A percentile compares a stretch with the other conserved stretches of the same genome.
These are phyloP conservation scores for Blastobotrys petasosporus DNA, from an alignment of 1,139 yeast species.

Conservation along the genomic window DNA sequence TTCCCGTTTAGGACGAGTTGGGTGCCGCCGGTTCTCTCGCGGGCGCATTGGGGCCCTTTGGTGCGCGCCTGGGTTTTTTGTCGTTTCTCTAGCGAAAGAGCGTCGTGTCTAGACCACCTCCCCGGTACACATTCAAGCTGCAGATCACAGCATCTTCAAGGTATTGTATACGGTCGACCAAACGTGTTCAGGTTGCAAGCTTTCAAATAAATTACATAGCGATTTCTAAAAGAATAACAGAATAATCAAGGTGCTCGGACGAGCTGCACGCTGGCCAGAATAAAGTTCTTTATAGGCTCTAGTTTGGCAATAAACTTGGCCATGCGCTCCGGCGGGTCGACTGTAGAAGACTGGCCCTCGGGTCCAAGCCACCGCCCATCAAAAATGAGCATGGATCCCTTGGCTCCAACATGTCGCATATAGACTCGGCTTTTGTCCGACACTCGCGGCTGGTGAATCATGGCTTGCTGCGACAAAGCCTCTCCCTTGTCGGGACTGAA, in stretches of 20 bases:
- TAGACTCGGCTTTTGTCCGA: not conserved
- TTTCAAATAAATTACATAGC: no score
- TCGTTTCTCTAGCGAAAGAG: no score
- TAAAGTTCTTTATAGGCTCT: slow-evolving; percentile 4
- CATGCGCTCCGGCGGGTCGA: slow-evolving; percentile 5
- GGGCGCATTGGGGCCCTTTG: no score
- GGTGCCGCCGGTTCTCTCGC: no score
- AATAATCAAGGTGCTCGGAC: not conserved
- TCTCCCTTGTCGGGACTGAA: not conserved
- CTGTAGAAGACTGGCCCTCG: not conserved
- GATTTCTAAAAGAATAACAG: no score
- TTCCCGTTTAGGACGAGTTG: no score
- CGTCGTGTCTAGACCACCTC: no score
- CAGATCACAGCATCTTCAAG: no score
- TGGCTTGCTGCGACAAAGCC: slow-evolving; percentile 5
- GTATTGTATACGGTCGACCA: no score
- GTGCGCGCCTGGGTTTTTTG: no score
- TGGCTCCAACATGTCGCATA: slow-evolving; percentile 6
- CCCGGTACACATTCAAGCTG: no score
- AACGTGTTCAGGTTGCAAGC: no score
- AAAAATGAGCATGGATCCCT: slow-evolving; percentile 1
- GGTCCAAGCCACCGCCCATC: slow-evolving; percentile 8
- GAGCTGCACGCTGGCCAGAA: slow-evolving; percentile 4
- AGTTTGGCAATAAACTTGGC: slow-evolving; percentile 2
- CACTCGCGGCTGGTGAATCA: slow-evolving; percentile 5